Conservation (phyloP, 495 filamentous ascomycete genomes). For the Aspergillus coremiiformis region DNA sequence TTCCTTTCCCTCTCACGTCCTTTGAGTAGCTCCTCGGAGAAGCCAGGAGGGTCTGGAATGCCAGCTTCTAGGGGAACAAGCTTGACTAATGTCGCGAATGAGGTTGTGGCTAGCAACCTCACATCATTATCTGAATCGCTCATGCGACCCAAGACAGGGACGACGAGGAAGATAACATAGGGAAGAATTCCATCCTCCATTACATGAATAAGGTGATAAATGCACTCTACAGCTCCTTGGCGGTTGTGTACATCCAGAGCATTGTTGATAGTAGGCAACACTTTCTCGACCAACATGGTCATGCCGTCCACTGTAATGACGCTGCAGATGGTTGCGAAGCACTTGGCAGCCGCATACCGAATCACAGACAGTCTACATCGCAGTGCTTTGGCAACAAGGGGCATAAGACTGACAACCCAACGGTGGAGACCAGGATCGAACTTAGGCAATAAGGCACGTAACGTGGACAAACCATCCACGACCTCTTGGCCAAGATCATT, state of each 20-base stretch:
- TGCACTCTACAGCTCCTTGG: conserved; percentile 87
- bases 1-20: conserved; percentile 89
- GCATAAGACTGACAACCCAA: conserved; percentile 75
- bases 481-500: conserved; percentile 77
- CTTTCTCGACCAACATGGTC: conserved; percentile 90
- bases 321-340: conserved; percentile 93
- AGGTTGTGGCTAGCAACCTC: conserved; percentile 88
- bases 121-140: conserved; percentile 96
- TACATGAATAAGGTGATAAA: conserved; percentile 93
- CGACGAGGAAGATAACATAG: conserved; percentile 97
- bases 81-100: conserved; percentile 94
- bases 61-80: conserved; percentile 98
- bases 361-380: conserved; percentile 83
- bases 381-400: conserved; percentile 77
- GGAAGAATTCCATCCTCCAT: conserved; percentile 96
- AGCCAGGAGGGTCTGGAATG: conserved; percentile 90
- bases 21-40: conserved; percentile 78
- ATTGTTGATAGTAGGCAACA: conserved; percentile 84
- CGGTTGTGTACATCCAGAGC: conserved; percentile 75
- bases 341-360: conserved; percentile 94
- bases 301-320: conserved; percentile 90
- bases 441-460: conserved; percentile 82
- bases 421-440: conserved; percentile 64
- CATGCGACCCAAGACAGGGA: conserved; percentile 98
- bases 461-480: conserved; percentile 85